Percentiles rank a stretch among this genome's conserved stretches.
Conservation (phyloP, 441 rosid species). For the Biscutella laevigata region DNA sequence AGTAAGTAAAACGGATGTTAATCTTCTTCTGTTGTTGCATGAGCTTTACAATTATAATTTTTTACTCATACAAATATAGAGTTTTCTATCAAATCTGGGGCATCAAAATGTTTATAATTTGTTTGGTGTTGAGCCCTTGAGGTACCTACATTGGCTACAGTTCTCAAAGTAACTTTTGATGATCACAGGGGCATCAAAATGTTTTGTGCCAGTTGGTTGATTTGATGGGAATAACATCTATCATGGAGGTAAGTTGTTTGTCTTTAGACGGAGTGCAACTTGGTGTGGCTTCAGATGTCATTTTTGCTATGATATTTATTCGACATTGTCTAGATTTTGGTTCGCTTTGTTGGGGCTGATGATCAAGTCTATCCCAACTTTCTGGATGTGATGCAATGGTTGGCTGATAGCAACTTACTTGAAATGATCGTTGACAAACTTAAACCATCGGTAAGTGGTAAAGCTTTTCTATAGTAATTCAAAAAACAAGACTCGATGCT, state of each 20-base stretch:
- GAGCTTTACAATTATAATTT: neutral
- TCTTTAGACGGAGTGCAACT: neutral
- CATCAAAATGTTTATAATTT: neutral
- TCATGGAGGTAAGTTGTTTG: slow-evolving; percentile 71
- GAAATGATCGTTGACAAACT: slow-evolving; percentile 95
- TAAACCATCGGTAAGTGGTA: slow-evolving; percentile 66
- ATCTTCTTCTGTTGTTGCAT: neutral
- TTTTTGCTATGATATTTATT: slow-evolving; percentile 5
- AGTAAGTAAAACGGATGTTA: slow-evolving; percentile 39
- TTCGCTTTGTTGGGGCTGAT: slow-evolving; percentile 96
- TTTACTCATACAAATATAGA: no score
- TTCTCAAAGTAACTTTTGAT: slow-evolving; percentile 20
- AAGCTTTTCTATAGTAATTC: neutral
- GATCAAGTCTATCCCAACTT: slow-evolving; percentile 91
- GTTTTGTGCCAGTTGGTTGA: slow-evolving; percentile 79
- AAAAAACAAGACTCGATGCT: neutral
- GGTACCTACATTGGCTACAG: neutral
- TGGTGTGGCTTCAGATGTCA: neutral
- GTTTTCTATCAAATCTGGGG: no score
- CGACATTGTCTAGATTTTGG: slow-evolving; percentile 57
- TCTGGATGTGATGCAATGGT: slow-evolving; percentile 92
- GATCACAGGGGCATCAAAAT: slow-evolving; percentile 67
- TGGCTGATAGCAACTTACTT: slow-evolving; percentile 81
- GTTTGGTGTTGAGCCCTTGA: neutral
- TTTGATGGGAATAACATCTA: slow-evolving; percentile 94